phyloP scores from a whole-genome alignment of 257 asterid genomes.

The Jacaranda mimosifolia region DNA sequence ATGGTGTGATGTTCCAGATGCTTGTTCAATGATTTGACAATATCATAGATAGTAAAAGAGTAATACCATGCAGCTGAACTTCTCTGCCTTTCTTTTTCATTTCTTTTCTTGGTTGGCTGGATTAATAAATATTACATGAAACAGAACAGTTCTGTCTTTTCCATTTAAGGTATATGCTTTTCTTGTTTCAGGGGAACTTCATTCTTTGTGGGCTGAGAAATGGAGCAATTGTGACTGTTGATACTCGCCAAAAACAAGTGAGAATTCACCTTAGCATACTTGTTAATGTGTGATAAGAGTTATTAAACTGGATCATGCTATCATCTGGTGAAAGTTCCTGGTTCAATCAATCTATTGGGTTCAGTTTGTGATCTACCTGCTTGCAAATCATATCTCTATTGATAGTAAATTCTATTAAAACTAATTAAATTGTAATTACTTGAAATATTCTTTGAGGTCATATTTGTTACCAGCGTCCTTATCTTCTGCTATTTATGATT shows the following conservation, averaged over 20 bases:
- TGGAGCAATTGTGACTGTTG: conserved; percentile 79
- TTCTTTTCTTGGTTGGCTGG: background rate
- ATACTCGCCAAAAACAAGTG: conserved; percentile 79
- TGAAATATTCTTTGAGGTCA: background rate
- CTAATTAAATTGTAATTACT: conserved; percentile 6
- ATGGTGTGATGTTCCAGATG: conserved; percentile 17
- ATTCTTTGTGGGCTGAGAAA: conserved; percentile 88
- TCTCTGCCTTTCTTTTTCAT: background rate
- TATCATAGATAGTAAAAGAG: background rate
- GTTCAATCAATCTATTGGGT: background rate
- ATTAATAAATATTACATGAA: conserved; percentile 13
- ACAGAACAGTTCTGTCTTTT: conserved; percentile 10
- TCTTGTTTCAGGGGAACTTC: conserved; percentile 61
- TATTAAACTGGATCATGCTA: conserved; percentile 10
- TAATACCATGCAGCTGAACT: background rate
- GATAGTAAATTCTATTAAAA: background rate
- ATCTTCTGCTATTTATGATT: background rate
- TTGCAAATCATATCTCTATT: conserved; percentile 26
- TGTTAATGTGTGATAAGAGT: background rate
- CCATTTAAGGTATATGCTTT: conserved; percentile 23
- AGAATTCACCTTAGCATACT: conserved; percentile 37
- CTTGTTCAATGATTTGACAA: conserved; percentile 5
- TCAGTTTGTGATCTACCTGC: conserved; percentile 14
- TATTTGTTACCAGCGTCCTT: background rate
- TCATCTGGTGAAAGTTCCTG: conserved; percentile 17